Base-by-base conservation (phyloP, 2,329 filamentous ascomycete species). In the Xenoacremonium recifei region DNA sequence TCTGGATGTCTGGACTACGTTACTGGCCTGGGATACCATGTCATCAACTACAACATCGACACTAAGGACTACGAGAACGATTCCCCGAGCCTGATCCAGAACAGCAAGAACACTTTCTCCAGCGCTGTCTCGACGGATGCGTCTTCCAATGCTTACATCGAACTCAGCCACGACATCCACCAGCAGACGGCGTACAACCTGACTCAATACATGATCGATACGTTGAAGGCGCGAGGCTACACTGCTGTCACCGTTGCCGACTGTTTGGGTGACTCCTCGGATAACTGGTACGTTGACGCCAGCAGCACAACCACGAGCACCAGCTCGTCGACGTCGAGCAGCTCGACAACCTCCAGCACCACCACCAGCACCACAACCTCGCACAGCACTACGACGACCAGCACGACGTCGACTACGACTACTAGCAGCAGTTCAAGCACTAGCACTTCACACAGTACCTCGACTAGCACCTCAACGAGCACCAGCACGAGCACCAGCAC, bases 31-130 rank as follows among this genome's bases (percentile, higher is more conserved):
- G 74, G 72, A 20, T 82, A 81, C 58, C 75, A 81, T 51, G 60
- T 79, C 49, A 67, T 75, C 41, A 77, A 76, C 55, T 77, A 75
- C 53, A 75, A 80, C 53, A 62, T 82, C 18, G 78, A 83, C 54
- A 82, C 79, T 13, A 74, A 79, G 45, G 79, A 82, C 57, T 82
- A 77, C 53, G 64, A 75, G 49, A 71, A 79, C 49, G 67, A 72
- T 44, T 63, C 64, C 5, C 67, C 75, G 2, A 60, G 69, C 29
- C 69, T 69, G 44, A 79, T 80, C 49, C 63, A 69, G 42, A 59
- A 65, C 13, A 70, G 68, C 47, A 69, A 77, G 46, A 55, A 59
- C 10, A 58, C 49, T 4, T 67, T 64, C 42, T 57, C 57, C 5
- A 34, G 54, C 2, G 58, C 55, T 6, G 57, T 68, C 20, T 76